These are phyloP conservation scores for Aspergillus sp. DNA, from an alignment of 2,329 filamentous ascomycete species.

Conservation along the genomic window DNA sequence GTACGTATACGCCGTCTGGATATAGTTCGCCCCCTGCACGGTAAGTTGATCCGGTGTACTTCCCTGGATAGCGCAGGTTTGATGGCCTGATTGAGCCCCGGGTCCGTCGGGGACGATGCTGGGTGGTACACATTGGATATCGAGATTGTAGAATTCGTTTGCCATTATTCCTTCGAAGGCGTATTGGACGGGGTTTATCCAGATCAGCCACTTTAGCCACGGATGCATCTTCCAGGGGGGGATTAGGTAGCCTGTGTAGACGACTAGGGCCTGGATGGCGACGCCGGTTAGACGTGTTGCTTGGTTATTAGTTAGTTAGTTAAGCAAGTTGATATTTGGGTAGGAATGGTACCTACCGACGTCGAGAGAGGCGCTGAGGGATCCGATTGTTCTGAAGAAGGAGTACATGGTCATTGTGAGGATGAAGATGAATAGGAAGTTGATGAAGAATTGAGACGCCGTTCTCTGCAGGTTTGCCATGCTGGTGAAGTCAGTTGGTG, in stretches of 20 bases:
- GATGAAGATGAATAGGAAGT: conserved; percentile 54
- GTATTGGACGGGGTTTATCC: conserved; percentile 68
- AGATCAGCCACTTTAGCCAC: conserved; percentile 64
- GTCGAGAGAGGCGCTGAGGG: conserved; percentile 51
- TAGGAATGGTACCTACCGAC: conserved; percentile 34
- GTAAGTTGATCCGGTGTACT: conserved; percentile 52
- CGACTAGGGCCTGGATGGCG: conserved; percentile 52
- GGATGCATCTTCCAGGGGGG: conserved; percentile 61
- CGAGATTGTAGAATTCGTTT: conserved; percentile 66
- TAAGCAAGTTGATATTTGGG: neutral
- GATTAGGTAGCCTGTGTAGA: conserved; percentile 67
- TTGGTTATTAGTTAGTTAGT: conserved; percentile 13
- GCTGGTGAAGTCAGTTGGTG: conserved; percentile 22
- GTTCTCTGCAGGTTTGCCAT: conserved; percentile 58
- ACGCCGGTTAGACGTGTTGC: conserved; percentile 52
- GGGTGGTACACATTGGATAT: conserved; percentile 55
- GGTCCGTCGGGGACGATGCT: conserved; percentile 57
- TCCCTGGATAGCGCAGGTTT: conserved; percentile 61
- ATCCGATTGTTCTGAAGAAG: conserved; percentile 53
- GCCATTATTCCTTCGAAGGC: conserved; percentile 67
- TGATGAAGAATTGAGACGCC: conserved; percentile 63
- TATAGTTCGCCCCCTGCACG: conserved; percentile 58
- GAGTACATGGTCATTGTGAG: conserved; percentile 57
- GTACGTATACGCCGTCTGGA: conserved; percentile 56
- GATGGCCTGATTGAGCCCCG: conserved; percentile 48